Conservation (phyloP, 129 eudicot genomes). For the Smallanthus sonchifolius region DNA sequence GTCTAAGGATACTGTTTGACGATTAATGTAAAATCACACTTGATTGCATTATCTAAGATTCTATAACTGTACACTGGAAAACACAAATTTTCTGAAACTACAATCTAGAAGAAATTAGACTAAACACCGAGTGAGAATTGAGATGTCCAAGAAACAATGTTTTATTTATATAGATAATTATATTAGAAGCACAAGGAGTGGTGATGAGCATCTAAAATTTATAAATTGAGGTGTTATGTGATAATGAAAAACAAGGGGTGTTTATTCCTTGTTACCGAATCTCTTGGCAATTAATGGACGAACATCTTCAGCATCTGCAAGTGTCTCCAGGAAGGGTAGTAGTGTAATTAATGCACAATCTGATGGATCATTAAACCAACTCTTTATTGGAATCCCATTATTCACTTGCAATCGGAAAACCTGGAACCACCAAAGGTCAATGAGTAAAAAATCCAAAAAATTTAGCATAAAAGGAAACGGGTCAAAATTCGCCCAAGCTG, state of each 20-base stretch:
- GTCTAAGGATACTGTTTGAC: not conserved
- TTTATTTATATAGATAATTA: constrained; percentile 33
- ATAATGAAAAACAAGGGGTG: constrained; percentile 54
- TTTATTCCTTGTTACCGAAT: constrained; percentile 99
- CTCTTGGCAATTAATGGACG: constrained; percentile 90
- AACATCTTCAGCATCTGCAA: constrained; percentile 90
- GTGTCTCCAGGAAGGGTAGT: constrained; percentile 84
- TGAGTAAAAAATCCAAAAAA: not conserved
- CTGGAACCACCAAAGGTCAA: constrained; percentile 43
- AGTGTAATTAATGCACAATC: constrained; percentile 79
- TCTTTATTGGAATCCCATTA: constrained; percentile 96
- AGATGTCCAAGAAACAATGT: constrained; percentile 33
- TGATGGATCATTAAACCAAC: constrained; percentile 97
- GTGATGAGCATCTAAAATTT: constrained; percentile 30
- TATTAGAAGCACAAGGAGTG: constrained; percentile 41
- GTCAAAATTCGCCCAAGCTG: not conserved
- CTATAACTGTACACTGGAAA: constrained; percentile 59
- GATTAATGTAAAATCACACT: constrained; percentile 18
- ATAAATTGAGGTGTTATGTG: constrained; percentile 13
- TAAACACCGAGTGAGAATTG: constrained; percentile 30
- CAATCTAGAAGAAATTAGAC: constrained; percentile 38
- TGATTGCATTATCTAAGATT: constrained; percentile 39
- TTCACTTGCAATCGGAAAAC: constrained; percentile 93
- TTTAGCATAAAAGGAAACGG: not conserved
- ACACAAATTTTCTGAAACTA: constrained; percentile 33